Percentiles rank a stretch among this genome's conserved stretches.
These are phyloP conservation scores for Claviceps paspali DNA, from an alignment of 2,329 filamentous ascomycete genomes.

Conservation along the genomic window DNA sequence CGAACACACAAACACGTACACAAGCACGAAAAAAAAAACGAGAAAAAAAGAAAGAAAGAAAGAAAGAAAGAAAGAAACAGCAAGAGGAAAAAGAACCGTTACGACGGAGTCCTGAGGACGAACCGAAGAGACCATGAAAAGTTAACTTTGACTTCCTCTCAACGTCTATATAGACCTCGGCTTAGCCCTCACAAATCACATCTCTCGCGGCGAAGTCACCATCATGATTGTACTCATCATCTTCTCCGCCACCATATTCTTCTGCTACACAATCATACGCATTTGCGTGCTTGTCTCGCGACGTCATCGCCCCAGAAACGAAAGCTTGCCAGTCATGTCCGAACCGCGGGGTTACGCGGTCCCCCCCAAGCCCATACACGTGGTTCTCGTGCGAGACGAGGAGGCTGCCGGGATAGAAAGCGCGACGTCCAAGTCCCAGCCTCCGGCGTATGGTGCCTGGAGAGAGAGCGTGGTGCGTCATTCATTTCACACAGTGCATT, in stretches of 20 bases:
- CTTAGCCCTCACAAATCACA: slow-evolving; percentile 50
- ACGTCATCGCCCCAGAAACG: slow-evolving; percentile 18
- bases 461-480: slow-evolving; percentile 63
- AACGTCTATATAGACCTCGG: slow-evolving; percentile 44
- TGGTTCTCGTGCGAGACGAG: slow-evolving; percentile 60
- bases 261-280: slow-evolving; percentile 63
- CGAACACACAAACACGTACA: too few species aligned
- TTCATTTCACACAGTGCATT: too few species aligned
- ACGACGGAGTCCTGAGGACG: too few species aligned
- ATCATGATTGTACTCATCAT: slow-evolving; percentile 68
- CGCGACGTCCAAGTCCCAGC: slow-evolving; percentile 42
- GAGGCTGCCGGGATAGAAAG: slow-evolving; percentile 45
- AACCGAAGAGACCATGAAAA: not conserved
- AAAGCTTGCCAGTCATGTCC: slow-evolving; percentile 25
- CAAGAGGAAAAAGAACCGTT: too few species aligned
- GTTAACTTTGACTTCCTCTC: not conserved
- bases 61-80: too few species aligned
- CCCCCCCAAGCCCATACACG: slow-evolving; percentile 58
- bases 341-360: slow-evolving; percentile 51
- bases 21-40: too few species aligned
- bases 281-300: slow-evolving; percentile 51
- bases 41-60: too few species aligned
- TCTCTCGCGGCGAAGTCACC: slow-evolving; percentile 56
- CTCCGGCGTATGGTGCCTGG: slow-evolving; percentile 79
- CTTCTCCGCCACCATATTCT: slow-evolving; percentile 58